phyloP scores from a whole-genome alignment of 2,329 filamentous ascomycete species.

The Trichoderma sp. region DNA sequence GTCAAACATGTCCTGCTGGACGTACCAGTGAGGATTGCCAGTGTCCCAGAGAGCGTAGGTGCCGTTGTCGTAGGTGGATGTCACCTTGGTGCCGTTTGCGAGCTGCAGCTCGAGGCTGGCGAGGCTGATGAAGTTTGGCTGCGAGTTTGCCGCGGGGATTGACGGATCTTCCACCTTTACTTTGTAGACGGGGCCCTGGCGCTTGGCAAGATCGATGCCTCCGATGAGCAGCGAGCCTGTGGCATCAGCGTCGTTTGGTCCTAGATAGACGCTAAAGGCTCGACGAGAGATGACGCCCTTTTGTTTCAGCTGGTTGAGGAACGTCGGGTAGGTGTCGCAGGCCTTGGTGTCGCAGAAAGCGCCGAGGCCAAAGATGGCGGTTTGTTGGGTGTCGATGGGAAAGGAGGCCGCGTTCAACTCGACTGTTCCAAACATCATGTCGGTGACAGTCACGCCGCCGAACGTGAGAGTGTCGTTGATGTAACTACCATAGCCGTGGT shows the following conservation, averaged over 20 bases:
- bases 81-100: neutral
- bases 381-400: slow-evolving; percentile 13
- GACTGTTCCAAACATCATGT: slow-evolving; percentile 25
- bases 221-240: slow-evolving; percentile 21
- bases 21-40: slow-evolving; percentile 21
- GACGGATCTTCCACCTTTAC: slow-evolving; percentile 17
- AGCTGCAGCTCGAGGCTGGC: slow-evolving; percentile 11
- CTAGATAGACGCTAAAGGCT: slow-evolving; percentile 26
- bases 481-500: slow-evolving; percentile 23
- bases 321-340: slow-evolving; percentile 19
- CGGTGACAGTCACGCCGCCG: slow-evolving; percentile 13
- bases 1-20: slow-evolving; percentile 23
- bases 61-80: slow-evolving; percentile 17
- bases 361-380: slow-evolving; percentile 26
- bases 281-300: slow-evolving; percentile 18
- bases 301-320: slow-evolving; percentile 24
- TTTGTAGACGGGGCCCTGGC: slow-evolving; percentile 21
- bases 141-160: neutral
- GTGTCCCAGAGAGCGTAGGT: slow-evolving; percentile 23
- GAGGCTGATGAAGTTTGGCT: slow-evolving; percentile 22
- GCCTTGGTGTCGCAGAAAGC: slow-evolving; percentile 17
- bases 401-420: slow-evolving; percentile 13
- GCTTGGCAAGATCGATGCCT: slow-evolving; percentile 25
- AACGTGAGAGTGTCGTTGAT: slow-evolving; percentile 25
- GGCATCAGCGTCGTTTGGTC: slow-evolving; percentile 19